These are phyloP conservation scores for Aspergillus haitiensis DNA, from an alignment of 495 filamentous ascomycete genomes.

Conservation along the genomic window DNA sequence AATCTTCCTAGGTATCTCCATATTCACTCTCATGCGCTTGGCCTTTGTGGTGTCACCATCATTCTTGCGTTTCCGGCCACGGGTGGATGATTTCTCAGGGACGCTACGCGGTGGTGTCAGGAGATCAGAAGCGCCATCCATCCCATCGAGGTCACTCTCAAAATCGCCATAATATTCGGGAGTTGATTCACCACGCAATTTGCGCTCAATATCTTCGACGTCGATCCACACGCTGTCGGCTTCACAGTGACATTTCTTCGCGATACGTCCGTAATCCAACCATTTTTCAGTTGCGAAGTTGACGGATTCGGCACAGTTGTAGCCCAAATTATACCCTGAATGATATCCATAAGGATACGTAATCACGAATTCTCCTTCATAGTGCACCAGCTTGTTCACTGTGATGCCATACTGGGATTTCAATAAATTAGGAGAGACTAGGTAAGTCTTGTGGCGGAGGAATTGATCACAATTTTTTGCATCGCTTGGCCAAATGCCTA, in stretches of 20 bases:
- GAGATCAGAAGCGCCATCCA: conserved; percentile 62
- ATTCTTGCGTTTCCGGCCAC: conserved; percentile 63
- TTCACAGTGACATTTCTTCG: conserved; percentile 96
- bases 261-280: conserved; percentile 91
- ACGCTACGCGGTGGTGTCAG: conserved; percentile 78
- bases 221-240: conserved; percentile 98
- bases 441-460: conserved; percentile 93
- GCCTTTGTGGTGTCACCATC: conserved; percentile 60
- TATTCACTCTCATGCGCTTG: conserved; percentile 70
- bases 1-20: conserved; percentile 68
- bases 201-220: conserved; percentile 90
- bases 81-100: conserved; percentile 59
- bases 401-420: conserved; percentile 87
- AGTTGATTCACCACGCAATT: conserved; percentile 85
- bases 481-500: conserved; percentile 84
- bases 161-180: conserved; percentile 82
- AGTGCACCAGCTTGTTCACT: conserved; percentile 93
- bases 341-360: conserved; percentile 99
- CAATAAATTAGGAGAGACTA: conserved; percentile 89
- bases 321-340: conserved; percentile 96
- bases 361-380: conserved; percentile 97
- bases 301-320: conserved; percentile 98
- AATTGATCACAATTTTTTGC: conserved; percentile 98
- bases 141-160: conserved; percentile 61
- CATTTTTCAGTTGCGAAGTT: conserved; percentile 96